phyloP scores from a whole-genome alignment of 352 stramenopile genomes.

The Phytophthora brassicae region DNA sequence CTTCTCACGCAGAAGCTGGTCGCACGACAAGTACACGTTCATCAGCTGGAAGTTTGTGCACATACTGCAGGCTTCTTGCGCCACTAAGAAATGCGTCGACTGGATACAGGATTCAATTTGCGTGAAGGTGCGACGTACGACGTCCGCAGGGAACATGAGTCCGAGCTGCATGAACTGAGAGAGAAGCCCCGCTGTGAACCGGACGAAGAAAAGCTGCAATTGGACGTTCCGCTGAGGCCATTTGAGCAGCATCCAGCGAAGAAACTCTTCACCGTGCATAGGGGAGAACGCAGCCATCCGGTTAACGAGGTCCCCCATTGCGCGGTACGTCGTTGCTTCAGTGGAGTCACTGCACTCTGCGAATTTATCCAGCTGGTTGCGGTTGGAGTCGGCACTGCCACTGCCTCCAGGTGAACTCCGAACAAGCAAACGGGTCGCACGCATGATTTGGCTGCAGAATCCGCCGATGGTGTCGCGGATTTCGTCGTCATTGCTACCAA shows the following conservation, averaged over 20 bases:
- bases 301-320: constrained; percentile 64
- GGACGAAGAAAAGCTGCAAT: constrained; percentile 75
- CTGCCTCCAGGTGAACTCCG: constrained; percentile 54
- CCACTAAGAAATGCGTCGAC: constrained; percentile 73
- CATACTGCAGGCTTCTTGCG: constrained; percentile 66
- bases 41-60: constrained; percentile 71
- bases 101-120: constrained; percentile 55
- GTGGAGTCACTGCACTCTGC: constrained; percentile 60
- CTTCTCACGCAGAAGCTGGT: constrained; percentile 59
- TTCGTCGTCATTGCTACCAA: constrained; percentile 39
- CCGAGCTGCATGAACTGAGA: constrained; percentile 62
- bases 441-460: constrained; percentile 50
- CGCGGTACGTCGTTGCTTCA: constrained; percentile 64
- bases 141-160: constrained; percentile 48
- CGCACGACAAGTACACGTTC: constrained; percentile 60
- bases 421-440: constrained; percentile 53
- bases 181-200: constrained; percentile 61
- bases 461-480: constrained; percentile 36
- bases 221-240: constrained; percentile 77
- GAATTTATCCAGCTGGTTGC: constrained; percentile 70
- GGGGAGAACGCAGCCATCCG: constrained; percentile 61
- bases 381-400: constrained; percentile 40
- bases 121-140: constrained; percentile 53
- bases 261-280: constrained; percentile 57
- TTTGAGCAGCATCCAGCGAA: constrained; percentile 71